Conservation (phyloP, 352 stramenopile genomes). For the Pythium chondricola region DNA sequence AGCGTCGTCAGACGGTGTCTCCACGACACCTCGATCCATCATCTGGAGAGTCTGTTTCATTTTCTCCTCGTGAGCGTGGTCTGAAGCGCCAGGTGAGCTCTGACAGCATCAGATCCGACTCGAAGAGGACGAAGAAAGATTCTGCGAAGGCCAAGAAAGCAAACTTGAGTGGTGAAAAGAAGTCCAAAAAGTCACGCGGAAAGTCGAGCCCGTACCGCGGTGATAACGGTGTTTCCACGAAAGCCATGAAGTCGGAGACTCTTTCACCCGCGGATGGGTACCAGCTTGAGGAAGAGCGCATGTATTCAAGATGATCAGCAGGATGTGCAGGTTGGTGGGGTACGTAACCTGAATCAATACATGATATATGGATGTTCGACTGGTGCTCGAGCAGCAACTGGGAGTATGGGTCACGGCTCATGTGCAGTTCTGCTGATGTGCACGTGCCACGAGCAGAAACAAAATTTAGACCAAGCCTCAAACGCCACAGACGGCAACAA, state of each 20-base stretch:
- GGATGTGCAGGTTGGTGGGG: too few species aligned
- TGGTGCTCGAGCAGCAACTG: too few species aligned
- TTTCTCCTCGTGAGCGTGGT: neutral
- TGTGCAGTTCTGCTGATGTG: too few species aligned
- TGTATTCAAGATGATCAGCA: too few species aligned
- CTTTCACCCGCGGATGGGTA: conserved; percentile 5
- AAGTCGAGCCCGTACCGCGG: conserved; percentile 21
- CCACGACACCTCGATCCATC: neutral
- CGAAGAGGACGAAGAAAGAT: conserved; percentile 44
- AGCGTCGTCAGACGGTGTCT: conserved; percentile 21
- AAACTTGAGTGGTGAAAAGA: conserved; percentile 27
- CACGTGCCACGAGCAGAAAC: too few species aligned
- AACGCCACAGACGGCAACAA: too few species aligned
- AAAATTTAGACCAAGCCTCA: too few species aligned
- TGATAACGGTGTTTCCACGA: too few species aligned
- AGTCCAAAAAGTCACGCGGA: conserved; percentile 25
- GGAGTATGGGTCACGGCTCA: too few species aligned
- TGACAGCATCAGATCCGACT: conserved; percentile 18
- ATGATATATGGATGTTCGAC: too few species aligned
- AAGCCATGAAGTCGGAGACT: conserved; percentile 5
- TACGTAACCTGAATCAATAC: too few species aligned
- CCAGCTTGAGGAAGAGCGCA: too few species aligned
- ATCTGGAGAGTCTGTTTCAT: neutral
- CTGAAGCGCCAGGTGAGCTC: conserved; percentile 10
- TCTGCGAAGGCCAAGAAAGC: conserved; percentile 27